Evolutionary conservation across 2,329 filamentous ascomycete genomes (phyloP), one percentile per base, ranked within the genome.

Genomic region (Niveomyces coronatus): DNA sequence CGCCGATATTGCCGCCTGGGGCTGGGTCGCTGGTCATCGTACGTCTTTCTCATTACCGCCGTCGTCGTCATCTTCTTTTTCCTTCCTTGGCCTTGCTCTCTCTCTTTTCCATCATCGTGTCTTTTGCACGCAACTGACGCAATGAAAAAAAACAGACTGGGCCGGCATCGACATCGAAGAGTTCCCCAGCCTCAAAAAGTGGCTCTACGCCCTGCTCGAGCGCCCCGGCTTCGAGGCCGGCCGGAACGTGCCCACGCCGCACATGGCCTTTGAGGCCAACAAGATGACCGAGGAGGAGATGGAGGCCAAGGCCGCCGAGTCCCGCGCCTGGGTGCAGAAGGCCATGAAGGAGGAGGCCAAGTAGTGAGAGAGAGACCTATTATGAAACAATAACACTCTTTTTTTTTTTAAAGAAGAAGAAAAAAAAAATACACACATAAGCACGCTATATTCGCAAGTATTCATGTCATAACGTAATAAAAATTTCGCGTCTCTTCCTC

Each of bases 1-100:
- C 47, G 85, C 85, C 2, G 87, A 94, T 56, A 83, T 94, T 43
- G 68, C 84, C 29, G 75, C 76, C 56, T 87, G 81, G 73, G 84
- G 84, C 18, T 93, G 86, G 85, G 70, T 89, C 4, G 67, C 76
- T 4, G 37, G 56, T 11, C 57, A 64, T 24, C 57, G 70, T 74
- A 55, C 44, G 57, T 50, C 11, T 33, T 13, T 18, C 17, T n/a
- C 13, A 18, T 35, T 15, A 11, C 22, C 7, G 11, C 22, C 22
- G n/a, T n/a, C n/a, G n/a, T n/a, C n/a, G n/a, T n/a, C n/a, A n/a
- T n/a, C n/a, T n/a, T n/a, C n/a, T n/a, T n/a, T n/a, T n/a, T n/a
- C n/a, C n/a, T n/a, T n/a, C n/a, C n/a, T 9, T 17, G 4, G 5
- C n/a, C 14, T 9, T 14, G 13, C 31, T 34, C n/a, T 16, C 7